Conservation (phyloP, 208 protist genomes). For the Balamuthia mandrillaris region DNA sequence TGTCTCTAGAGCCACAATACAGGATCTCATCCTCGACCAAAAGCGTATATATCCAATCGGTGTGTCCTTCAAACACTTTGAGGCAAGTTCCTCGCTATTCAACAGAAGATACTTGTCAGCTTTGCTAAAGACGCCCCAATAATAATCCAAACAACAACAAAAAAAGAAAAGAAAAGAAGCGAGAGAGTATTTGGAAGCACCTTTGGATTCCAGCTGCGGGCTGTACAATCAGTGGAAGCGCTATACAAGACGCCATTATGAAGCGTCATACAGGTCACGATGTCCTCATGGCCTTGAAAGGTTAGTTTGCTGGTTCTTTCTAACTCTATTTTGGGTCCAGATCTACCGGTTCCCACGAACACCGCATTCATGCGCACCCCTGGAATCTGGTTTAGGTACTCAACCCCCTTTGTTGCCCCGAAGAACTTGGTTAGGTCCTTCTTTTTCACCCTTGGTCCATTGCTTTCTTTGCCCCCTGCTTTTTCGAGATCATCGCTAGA, state of each 20-base stretch:
- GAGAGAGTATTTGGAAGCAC: no score
- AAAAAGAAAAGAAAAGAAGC: no score
- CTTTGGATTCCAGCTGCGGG: background rate
- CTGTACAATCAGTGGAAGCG: background rate
- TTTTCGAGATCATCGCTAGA: no score
- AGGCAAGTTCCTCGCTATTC: background rate
- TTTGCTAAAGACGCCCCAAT: no score
- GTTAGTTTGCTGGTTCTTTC: background rate
- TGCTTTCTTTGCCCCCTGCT: background rate
- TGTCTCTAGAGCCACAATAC: background rate
- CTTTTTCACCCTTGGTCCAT: background rate
- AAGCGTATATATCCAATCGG: background rate
- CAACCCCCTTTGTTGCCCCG: background rate
- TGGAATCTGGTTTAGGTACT: background rate
- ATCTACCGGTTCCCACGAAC: background rate
- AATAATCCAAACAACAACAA: no score
- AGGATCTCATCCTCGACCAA: background rate
- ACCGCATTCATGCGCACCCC: background rate
- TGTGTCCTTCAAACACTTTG: background rate
- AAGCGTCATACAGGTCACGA: background rate
- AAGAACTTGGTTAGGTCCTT: constrained; percentile 4
- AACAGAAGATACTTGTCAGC: background rate
- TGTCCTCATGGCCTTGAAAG: background rate
- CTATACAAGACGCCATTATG: background rate
- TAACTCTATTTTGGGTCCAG: background rate